Evolutionary conservation across 768 basidiomycete genomes (phyloP), one percentile per base, ranked within the genome.

Genomic region (Jaapia argillacea): DNA sequence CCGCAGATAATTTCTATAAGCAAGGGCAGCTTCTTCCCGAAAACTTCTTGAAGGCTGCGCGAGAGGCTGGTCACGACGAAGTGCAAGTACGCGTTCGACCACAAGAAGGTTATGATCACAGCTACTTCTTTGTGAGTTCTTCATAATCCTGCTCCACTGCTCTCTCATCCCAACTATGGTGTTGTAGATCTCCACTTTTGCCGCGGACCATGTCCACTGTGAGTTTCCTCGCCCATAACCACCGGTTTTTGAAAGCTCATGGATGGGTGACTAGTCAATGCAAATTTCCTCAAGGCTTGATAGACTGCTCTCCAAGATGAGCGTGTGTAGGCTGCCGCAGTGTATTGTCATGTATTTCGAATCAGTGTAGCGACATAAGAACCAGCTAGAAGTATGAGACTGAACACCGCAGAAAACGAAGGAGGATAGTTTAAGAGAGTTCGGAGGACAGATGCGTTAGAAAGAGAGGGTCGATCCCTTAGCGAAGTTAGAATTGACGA

Each of bases 11-110:
- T 41, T 96, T 91, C 58, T 82, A 85, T 62, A 74, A 85, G 53
- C 70, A 88, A 51, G 81, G 81, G 23, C 93, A 98, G 59, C 75
- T 99, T 12, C 74, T 89, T 42, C 96, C 94, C 0, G 87, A 94
- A 54, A 84, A 83, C 58, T 93, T 98, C 58, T 60, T 85, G 45
- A 74, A 77, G 52, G 87, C 85, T 0, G 84, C 88, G 5, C 72
- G 84, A 46, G 74, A 77, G 46, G 71, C 77, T 4, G 85, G 86
- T 3, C 75, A 84, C 52, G 76, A 79, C 47, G 79, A 85, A 52
- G 67, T 73, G 14, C 79, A 86, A 58, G 86, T 97, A 5, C 67
- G 76, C 36, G 85, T 96, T 18, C 71, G 86, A 49, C 70, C 72
- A 47, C 87, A 92, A 36, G 79, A 81, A 40, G 88, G 79, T 22